Evolutionary conservation across 495 filamentous ascomycete genomes (phyloP).

Genomic region (Copromyces sp.): DNA sequence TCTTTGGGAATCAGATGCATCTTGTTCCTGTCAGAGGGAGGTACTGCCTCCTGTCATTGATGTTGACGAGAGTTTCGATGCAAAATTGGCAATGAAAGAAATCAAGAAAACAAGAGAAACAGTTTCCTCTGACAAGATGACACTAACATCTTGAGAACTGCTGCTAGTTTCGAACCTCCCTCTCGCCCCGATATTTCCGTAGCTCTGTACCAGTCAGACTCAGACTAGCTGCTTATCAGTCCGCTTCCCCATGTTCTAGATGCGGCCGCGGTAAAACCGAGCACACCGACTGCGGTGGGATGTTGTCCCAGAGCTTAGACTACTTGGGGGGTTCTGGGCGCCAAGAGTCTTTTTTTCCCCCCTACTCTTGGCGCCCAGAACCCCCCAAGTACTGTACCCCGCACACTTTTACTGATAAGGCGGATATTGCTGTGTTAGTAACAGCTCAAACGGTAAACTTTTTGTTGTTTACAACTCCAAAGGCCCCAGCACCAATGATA

Average conservation of each 20-base stretch:
- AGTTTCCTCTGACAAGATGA: background rate
- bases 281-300: background rate
- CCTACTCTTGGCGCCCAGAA: no score
- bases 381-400: no score
- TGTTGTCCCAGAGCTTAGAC: background rate
- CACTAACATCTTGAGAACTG: background rate
- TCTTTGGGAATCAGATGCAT: slow-evolving; percentile 88
- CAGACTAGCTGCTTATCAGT: background rate
- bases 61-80: background rate
- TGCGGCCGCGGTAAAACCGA: background rate
- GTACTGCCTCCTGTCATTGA: background rate
- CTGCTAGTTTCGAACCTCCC: background rate
- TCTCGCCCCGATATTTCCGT: background rate
- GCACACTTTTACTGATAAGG: background rate
- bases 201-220: background rate
- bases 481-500: background rate
- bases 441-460: background rate
- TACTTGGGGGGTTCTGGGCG: no score
- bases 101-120: background rate
- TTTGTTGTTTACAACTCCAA: background rate
- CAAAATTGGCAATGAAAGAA: background rate
- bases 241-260: background rate
- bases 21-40: slow-evolving; percentile 1
- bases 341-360: no score
- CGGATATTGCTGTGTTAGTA: slow-evolving; percentile 1